phyloP scores from a whole-genome alignment of 1,139 yeast species.

The Pichia sp. region DNA sequence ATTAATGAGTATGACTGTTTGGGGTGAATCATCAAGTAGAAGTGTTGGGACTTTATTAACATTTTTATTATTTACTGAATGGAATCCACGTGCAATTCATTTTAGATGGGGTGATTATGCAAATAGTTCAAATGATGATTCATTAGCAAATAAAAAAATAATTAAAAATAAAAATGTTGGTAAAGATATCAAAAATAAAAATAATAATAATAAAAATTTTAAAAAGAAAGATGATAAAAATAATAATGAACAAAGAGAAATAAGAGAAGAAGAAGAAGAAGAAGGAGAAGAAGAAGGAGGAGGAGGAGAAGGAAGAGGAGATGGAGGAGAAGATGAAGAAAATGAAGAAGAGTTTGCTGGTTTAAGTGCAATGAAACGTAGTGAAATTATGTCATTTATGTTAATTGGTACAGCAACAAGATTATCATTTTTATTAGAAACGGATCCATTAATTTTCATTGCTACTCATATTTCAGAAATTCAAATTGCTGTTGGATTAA shows the following conservation, averaged over 20 bases:
- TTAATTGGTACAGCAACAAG: slow-evolving; percentile 81
- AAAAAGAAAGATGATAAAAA: neutral
- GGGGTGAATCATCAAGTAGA: slow-evolving; percentile 91
- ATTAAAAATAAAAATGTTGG: slow-evolving; percentile 13
- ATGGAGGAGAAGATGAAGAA: neutral
- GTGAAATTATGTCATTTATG: slow-evolving; percentile 93
- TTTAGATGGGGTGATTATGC: slow-evolving; percentile 88
- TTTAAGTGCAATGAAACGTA: slow-evolving; percentile 75
- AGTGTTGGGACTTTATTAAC: slow-evolving; percentile 84
- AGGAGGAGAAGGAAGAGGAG: too few species aligned
- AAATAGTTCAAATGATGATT: slow-evolving; percentile 39
- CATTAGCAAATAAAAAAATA: slow-evolving; percentile 10
- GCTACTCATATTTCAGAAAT: slow-evolving; percentile 86
- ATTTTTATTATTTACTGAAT: slow-evolving; percentile 79
- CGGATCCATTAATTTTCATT: slow-evolving; percentile 64
- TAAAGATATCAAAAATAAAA: neutral
- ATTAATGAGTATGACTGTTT: slow-evolving; percentile 77
- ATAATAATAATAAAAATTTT: neutral
- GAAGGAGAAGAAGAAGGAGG: too few species aligned
- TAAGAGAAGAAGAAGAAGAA: too few species aligned
- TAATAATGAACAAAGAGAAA: too few species aligned
- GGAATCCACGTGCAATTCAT: slow-evolving; percentile 94
- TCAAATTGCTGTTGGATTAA: slow-evolving; percentile 63
- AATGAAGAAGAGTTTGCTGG: slow-evolving; percentile 57
- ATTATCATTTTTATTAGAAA: slow-evolving; percentile 79